phyloP scores from a whole-genome alignment of 495 filamentous ascomycete genomes.

The Daldinia decipiens region DNA sequence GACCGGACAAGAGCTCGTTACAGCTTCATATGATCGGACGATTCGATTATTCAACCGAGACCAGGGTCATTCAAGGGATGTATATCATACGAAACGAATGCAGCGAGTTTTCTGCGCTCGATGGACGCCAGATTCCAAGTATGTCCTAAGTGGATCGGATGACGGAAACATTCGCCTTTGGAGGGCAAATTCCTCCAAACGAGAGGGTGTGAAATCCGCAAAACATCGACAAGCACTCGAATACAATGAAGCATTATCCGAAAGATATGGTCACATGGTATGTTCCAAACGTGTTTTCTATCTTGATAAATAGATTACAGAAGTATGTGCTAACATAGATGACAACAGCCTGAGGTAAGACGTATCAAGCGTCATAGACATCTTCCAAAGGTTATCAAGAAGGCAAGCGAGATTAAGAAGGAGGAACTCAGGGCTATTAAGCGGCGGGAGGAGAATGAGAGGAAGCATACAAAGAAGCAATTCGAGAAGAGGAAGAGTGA shows the following conservation, averaged over 20 bases:
- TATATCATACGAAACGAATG: slow-evolving; percentile 99
- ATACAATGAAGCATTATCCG: slow-evolving; percentile 85
- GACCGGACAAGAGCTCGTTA: slow-evolving; percentile 93
- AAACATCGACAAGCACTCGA: slow-evolving; percentile 87
- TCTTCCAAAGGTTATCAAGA: slow-evolving; percentile 94
- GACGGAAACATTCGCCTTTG: slow-evolving; percentile 95
- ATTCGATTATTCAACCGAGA: slow-evolving; percentile 78
- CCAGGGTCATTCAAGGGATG: slow-evolving; percentile 85
- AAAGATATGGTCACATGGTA: slow-evolving; percentile 88
- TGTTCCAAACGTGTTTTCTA: not conserved
- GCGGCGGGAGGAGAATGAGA: slow-evolving; percentile 90
- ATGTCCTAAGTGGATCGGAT: slow-evolving; percentile 76
- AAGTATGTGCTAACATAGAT: slow-evolving; percentile 20
- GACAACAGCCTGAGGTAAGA: slow-evolving; percentile 76
- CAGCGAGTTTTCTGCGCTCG: slow-evolving; percentile 89
- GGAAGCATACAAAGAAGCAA: slow-evolving; percentile 86
- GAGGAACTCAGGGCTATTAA: slow-evolving; percentile 89
- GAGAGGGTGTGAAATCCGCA: slow-evolving; percentile 85
- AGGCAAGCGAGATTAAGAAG: slow-evolving; percentile 94
- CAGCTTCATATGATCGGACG: slow-evolving; percentile 80
- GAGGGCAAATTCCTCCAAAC: slow-evolving; percentile 86
- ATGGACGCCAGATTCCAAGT: slow-evolving; percentile 89
- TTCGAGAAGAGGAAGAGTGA: slow-evolving; percentile 77
- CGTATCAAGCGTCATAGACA: slow-evolving; percentile 92
- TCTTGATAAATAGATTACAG: not conserved